Evolutionary conservation across 2,329 filamentous ascomycete species (phyloP).

Genomic region (Fusarium ramigenum): DNA sequence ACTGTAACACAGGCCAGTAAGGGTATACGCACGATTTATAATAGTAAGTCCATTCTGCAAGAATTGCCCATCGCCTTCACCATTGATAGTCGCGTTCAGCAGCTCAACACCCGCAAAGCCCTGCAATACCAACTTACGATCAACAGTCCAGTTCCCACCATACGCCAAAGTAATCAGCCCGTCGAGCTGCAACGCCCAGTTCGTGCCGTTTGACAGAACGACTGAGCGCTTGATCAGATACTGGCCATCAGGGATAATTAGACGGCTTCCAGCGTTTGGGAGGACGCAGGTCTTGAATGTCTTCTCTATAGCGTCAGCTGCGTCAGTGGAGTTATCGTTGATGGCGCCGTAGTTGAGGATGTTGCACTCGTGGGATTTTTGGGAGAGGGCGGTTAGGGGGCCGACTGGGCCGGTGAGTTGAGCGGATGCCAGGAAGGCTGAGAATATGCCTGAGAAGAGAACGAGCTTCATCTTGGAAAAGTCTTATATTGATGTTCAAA

Average conservation of each 20-base stretch:
- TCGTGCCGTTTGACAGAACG: neutral
- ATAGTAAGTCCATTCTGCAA: neutral
- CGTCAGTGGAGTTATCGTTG: neutral
- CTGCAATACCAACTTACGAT: neutral
- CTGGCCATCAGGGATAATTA: neutral
- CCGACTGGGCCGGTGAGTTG: neutral
- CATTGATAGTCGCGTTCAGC: neutral
- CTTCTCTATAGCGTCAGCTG: neutral
- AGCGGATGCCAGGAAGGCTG: neutral
- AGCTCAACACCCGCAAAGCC: neutral
- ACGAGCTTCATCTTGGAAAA: neutral
- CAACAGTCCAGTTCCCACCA: neutral
- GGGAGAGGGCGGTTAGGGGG: neutral
- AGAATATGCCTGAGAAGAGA: neutral
- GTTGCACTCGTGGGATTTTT: neutral
- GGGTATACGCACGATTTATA: neutral
- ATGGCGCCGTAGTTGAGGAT: neutral
- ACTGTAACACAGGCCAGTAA: neutral
- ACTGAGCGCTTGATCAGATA: neutral
- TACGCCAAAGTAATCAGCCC: neutral
- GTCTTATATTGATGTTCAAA: accelerated
- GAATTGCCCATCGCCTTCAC: neutral
- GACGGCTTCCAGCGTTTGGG: neutral
- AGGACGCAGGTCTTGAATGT: neutral
- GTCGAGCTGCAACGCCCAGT: neutral